Percentiles rank a stretch among this genome's conserved stretches.
Conservation (phyloP, 2,329 filamentous ascomycete genomes). For the Paraconiothyrium sp. region DNA sequence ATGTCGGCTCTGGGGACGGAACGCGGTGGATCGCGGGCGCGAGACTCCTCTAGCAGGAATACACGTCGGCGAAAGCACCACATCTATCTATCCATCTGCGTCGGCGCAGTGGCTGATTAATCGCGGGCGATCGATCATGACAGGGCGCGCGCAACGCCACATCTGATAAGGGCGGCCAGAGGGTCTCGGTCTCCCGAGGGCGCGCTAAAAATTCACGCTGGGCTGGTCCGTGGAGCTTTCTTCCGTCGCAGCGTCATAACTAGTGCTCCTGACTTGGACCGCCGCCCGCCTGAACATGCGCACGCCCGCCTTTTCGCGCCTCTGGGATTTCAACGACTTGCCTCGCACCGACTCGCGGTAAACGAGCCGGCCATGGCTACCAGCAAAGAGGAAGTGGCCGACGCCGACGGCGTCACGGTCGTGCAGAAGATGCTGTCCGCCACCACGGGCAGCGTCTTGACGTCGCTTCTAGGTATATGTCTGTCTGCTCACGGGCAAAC, state of each 20-base stretch:
- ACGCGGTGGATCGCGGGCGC: constrained; percentile 21
- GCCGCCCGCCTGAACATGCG: constrained; percentile 36
- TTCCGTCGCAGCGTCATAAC: constrained; percentile 33
- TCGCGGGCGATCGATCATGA: constrained; percentile 18
- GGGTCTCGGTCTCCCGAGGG: constrained; percentile 1
- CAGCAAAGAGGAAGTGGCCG: constrained; percentile 53
- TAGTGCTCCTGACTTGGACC: constrained; percentile 15
- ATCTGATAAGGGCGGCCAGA: constrained; percentile 34
- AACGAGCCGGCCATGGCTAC: constrained; percentile 39
- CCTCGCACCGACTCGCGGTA: constrained; percentile 43
- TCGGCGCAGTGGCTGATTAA: constrained; percentile 12
- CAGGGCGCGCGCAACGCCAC: constrained; percentile 22
- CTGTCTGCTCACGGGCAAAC: background rate
- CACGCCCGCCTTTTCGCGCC: constrained; percentile 33
- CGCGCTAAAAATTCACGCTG: constrained; percentile 6
- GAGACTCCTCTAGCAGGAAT: constrained; percentile 28
- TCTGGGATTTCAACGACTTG: constrained; percentile 32
- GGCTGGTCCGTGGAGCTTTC: constrained; percentile 13
- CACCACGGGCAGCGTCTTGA: constrained; percentile 87
- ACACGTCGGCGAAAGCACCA: constrained; percentile 29
- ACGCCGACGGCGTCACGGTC: constrained; percentile 75
- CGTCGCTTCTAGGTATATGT: constrained; percentile 81
- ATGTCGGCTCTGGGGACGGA: constrained; percentile 30
- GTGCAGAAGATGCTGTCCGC: constrained; percentile 95
- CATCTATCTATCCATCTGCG: constrained; percentile 9